phyloP scores from a whole-genome alignment of 1,284 basidiomycete species.

The Boletus mariae region DNA sequence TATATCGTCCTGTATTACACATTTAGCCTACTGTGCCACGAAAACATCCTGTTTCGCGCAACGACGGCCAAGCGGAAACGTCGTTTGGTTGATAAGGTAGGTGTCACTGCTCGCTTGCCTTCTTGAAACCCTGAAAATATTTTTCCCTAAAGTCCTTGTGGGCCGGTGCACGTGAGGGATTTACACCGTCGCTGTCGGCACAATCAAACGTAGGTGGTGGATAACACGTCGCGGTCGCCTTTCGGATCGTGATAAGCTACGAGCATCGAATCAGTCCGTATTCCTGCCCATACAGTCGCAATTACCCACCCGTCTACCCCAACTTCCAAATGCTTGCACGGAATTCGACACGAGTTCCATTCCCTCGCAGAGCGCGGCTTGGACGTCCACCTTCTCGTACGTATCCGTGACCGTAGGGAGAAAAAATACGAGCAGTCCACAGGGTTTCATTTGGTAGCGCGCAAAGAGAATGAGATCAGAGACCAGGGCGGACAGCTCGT shows the following conservation, averaged over 20 bases:
- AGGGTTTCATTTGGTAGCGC: constrained; percentile 80
- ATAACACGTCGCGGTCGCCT: constrained; percentile 50
- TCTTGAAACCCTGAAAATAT: constrained; percentile 76
- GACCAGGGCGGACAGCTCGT: constrained; percentile 86
- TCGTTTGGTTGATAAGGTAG: background rate
- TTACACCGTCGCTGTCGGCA: constrained; percentile 16
- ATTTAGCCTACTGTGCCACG: background rate
- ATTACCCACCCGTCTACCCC: constrained; percentile 82
- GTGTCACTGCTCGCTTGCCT: constrained; percentile 20
- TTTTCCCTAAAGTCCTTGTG: constrained; percentile 79
- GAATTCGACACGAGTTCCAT: constrained; percentile 90
- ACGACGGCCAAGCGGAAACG: background rate
- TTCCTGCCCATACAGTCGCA: background rate
- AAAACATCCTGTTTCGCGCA: background rate
- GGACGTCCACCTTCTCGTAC: constrained; percentile 82
- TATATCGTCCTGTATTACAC: background rate
- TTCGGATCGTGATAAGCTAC: constrained; percentile 87
- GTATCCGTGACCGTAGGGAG: constrained; percentile 90
- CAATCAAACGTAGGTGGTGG: constrained; percentile 49
- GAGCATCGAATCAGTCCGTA: constrained; percentile 2
- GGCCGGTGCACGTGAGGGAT: constrained; percentile 52
- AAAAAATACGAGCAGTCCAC: constrained; percentile 92
- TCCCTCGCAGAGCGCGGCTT: constrained; percentile 72
- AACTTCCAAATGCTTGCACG: constrained; percentile 92
- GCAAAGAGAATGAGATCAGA: constrained; percentile 81